Conservation (phyloP, 768 basidiomycete genomes). For the Pleurotus pulmonarius region DNA sequence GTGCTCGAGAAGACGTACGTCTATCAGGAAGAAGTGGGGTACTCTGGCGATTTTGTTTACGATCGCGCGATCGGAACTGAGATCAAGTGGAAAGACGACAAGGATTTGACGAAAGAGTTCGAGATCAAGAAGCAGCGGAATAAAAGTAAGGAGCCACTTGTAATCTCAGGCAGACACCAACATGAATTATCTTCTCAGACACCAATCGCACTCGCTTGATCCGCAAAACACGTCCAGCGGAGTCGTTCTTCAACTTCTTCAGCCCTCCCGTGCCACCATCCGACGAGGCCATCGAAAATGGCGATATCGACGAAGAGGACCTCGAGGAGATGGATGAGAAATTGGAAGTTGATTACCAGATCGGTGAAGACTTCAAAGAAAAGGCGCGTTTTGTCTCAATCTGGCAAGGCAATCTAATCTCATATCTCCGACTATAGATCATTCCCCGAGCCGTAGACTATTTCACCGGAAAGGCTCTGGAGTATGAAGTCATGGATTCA, state of each 20-base stretch:
- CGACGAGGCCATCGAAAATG: slow-evolving; percentile 62
- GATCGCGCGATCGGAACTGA: slow-evolving; percentile 91
- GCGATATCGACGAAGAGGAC: slow-evolving; percentile 78
- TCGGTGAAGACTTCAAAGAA: slow-evolving; percentile 97
- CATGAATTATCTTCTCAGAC: slow-evolving; percentile 36
- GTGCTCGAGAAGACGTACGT: slow-evolving; percentile 90
- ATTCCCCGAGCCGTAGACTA: slow-evolving; percentile 95
- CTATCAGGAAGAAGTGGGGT: slow-evolving; percentile 91
- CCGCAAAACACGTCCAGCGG: slow-evolving; percentile 83
- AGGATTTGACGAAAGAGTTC: slow-evolving; percentile 94
- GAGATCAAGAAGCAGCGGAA: slow-evolving; percentile 99
- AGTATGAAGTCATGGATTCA: slow-evolving; percentile 65
- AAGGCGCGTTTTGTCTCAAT: slow-evolving; percentile 49
- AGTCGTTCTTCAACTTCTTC: slow-evolving; percentile 99
- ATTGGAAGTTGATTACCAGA: slow-evolving; percentile 95
- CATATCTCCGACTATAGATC: slow-evolving; percentile 44
- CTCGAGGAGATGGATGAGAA: slow-evolving; percentile 90
- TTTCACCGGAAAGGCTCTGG: slow-evolving; percentile 95
- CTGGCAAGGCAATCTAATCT: not conserved
- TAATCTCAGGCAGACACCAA: slow-evolving; percentile 2
- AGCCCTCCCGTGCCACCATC: slow-evolving; percentile 70
- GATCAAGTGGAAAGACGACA: slow-evolving; percentile 98
- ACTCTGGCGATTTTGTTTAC: slow-evolving; percentile 95
- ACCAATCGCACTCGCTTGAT: slow-evolving; percentile 82
- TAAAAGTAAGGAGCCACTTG: slow-evolving; percentile 61